These are phyloP conservation scores for Amanita rimosa DNA, from an alignment of 768 basidiomycete genomes.

Conservation along the genomic window DNA sequence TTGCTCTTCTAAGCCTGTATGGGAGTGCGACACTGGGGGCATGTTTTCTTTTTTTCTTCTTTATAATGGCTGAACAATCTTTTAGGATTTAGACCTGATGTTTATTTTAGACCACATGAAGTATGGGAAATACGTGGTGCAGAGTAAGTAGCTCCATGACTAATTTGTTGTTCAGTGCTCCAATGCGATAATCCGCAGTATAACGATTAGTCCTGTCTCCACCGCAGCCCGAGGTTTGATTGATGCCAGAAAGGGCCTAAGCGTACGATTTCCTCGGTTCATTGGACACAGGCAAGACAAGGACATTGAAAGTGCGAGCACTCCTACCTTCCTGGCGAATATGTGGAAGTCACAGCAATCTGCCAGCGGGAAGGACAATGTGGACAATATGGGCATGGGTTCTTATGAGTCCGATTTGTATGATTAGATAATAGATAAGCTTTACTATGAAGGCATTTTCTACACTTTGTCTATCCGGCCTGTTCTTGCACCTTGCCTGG, in stretches of 20 bases:
- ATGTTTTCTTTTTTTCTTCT: conserved; percentile 9
- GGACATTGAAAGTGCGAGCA: conserved; percentile 58
- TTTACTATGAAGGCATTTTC: not conserved
- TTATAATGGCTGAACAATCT: conserved; percentile 1
- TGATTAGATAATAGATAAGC: no score
- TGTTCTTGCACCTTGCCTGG: not conserved
- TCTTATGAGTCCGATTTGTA: no score
- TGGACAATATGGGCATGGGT: conserved; percentile 54
- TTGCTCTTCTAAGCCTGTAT: conserved; percentile 39
- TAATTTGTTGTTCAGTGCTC: conserved; percentile 2
- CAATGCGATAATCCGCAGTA: conserved; percentile 24
- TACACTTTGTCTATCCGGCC: not conserved
- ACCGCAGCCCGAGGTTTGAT: conserved; percentile 60
- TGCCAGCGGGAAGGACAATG: conserved; percentile 8
- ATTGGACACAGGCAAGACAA: conserved; percentile 69
- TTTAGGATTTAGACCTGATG: conserved; percentile 51
- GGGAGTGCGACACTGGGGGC: conserved; percentile 63
- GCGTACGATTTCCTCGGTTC: conserved; percentile 84
- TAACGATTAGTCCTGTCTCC: conserved; percentile 81
- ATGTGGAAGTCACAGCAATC: conserved; percentile 59
- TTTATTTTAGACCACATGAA: conserved; percentile 61
- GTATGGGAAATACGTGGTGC: conserved; percentile 89
- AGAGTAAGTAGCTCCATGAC: conserved; percentile 30
- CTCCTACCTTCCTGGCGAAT: conserved; percentile 53
- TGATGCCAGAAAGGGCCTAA: conserved; percentile 49